Evolutionary conservation across 176 grass and related monocot genomes (phyloP).

Genomic region (Cenchrus purpureus): DNA sequence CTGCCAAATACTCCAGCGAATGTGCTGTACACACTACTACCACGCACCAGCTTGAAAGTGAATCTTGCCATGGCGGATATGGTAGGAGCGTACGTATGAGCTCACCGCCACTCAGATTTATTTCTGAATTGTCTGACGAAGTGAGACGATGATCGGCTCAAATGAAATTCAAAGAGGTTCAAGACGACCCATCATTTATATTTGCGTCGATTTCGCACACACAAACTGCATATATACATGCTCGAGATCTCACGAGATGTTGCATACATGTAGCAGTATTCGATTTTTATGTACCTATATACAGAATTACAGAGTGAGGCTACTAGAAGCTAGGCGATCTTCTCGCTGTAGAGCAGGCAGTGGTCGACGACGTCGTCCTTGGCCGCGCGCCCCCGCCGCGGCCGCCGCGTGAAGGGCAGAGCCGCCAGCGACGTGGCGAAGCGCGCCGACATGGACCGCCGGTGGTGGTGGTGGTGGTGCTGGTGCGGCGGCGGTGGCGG

Average conservation of each 20-base stretch:
- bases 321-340: neutral
- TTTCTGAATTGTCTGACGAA: too few relatives aligned
- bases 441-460: constrained; percentile 50
- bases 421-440: constrained; percentile 43
- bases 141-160: too few relatives aligned
- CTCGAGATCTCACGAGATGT: neutral
- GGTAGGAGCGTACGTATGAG: neutral
- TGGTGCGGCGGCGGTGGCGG: neutral
- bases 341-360: constrained; percentile 37
- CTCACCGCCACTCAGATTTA: neutral
- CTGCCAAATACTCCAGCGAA: neutral
- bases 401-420: constrained; percentile 33
- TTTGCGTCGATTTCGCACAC: neutral
- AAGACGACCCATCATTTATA: too few relatives aligned
- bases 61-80: neutral
- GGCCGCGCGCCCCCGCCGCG: constrained; percentile 13
- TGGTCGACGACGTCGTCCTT: constrained; percentile 30
- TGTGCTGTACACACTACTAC: neutral
- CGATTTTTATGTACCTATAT: neutral
- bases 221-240: neutral
- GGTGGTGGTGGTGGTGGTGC: constrained; percentile 39
- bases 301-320: neutral
- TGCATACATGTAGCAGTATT: neutral
- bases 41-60: neutral
- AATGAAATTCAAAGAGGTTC: neutral